These are phyloP conservation scores for Hypoxylon rickii DNA, from an alignment of 495 filamentous ascomycete genomes.

Conservation along the genomic window DNA sequence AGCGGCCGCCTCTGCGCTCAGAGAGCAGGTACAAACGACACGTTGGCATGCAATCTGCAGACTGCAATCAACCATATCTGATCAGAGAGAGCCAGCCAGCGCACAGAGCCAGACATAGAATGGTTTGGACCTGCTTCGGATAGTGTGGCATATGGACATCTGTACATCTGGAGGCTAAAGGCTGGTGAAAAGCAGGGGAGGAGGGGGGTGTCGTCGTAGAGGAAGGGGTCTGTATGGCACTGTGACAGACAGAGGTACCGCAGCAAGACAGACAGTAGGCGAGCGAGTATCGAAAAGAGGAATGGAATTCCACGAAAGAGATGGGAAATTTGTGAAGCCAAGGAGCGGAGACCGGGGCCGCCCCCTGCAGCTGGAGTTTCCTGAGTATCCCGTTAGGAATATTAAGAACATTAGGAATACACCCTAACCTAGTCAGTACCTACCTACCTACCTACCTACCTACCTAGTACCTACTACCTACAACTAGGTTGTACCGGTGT, in stretches of 20 bases:
- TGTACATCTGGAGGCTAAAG: no score
- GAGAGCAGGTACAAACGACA: no score
- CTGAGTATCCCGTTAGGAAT: constrained; percentile 39
- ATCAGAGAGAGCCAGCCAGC: constrained; percentile 23
- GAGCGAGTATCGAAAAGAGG: constrained; percentile 29
- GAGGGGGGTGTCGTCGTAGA: constrained; percentile 28
- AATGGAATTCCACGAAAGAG: constrained; percentile 33
- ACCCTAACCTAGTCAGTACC: constrained; percentile 23
- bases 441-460: constrained; percentile 5
- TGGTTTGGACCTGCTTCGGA: constrained; percentile 21
- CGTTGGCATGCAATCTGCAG: no score
- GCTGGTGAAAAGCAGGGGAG: constrained; percentile 23
- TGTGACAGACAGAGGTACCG: constrained; percentile 17
- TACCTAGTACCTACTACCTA: not conserved
- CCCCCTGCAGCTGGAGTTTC: constrained; percentile 42
- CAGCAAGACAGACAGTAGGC: not conserved
- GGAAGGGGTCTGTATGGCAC: constrained; percentile 21
- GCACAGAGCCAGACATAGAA: constrained; percentile 24
- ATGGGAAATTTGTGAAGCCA: constrained; percentile 23
- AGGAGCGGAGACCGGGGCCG: constrained; percentile 33
- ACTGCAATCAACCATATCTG: constrained; percentile 32
- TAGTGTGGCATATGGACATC: constrained; percentile 36
- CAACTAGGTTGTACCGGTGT: no score
- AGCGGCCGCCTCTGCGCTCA: constrained; percentile 15
- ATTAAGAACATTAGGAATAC: no score